Percentiles rank a stretch among this genome's conserved stretches.
Conservation (phyloP, 495 filamentous ascomycete genomes). For the Hypoxylon subgilvum region DNA sequence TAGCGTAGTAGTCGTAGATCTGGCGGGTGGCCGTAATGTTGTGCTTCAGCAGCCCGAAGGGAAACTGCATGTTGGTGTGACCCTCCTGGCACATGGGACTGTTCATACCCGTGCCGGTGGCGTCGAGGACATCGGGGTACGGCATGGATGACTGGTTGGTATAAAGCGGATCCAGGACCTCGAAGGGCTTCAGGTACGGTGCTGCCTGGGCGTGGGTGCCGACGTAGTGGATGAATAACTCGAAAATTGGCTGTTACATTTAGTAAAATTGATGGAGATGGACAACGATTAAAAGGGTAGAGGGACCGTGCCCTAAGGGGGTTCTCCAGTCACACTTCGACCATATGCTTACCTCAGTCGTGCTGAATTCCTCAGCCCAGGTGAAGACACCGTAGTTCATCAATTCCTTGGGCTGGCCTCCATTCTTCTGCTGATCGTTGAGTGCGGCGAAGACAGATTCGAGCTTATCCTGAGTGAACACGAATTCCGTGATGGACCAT, state of each 20-base stretch:
- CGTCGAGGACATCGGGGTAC: background rate
- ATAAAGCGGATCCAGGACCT: background rate
- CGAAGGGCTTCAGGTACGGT: background rate
- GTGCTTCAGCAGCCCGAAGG: background rate
- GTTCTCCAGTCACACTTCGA: no score
- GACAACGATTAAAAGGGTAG: background rate
- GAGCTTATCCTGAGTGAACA: background rate
- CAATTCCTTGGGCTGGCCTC: background rate
- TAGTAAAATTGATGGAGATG: background rate
- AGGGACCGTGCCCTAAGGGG: no score
- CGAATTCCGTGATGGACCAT: background rate
- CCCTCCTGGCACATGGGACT: background rate
- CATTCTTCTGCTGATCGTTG: background rate
- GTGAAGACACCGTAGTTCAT: background rate
- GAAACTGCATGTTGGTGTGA: background rate
- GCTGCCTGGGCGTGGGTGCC: background rate
- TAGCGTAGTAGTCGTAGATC: no score
- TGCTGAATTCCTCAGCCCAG: background rate
- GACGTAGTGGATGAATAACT: background rate
- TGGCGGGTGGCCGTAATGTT: background rate
- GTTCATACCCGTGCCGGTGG: background rate
- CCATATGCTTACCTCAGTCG: background rate
- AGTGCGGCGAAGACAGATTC: background rate
- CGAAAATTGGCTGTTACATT: background rate
- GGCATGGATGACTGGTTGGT: background rate